A percentile compares a stretch with the other conserved stretches of the same genome.
phyloP scores from a whole-genome alignment of 2,329 filamentous ascomycete genomes.

The Cladosporium halotolerans region DNA sequence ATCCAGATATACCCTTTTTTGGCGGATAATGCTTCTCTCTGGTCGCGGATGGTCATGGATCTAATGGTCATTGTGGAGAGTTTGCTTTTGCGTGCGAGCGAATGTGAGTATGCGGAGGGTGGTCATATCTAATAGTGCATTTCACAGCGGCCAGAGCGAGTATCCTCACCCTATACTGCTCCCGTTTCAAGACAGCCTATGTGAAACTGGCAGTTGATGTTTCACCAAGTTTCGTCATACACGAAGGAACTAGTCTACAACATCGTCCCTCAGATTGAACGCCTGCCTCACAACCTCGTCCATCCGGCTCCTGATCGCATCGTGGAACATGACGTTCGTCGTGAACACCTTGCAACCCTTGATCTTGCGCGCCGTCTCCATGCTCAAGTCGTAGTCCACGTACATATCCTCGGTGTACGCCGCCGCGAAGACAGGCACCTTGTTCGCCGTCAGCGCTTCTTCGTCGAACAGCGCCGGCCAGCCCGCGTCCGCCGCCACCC shows the following conservation, averaged over 20 bases:
- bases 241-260: slow-evolving; percentile 42
- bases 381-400: slow-evolving; percentile 69
- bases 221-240: no score
- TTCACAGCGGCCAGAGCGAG: no score
- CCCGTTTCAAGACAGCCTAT: no score
- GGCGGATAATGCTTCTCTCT: background rate
- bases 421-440: slow-evolving; percentile 79
- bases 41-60: no score
- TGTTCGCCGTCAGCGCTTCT: slow-evolving; percentile 65
- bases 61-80: no score
- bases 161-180: no score
- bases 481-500: slow-evolving; percentile 59
- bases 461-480: slow-evolving; percentile 76
- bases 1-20: background rate
- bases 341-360: slow-evolving; percentile 73
- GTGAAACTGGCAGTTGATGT: no score
- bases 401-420: slow-evolving; percentile 89
- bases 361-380: slow-evolving; percentile 67
- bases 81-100: no score
- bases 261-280: slow-evolving; percentile 69
- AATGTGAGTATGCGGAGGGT: no score
- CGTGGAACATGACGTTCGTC: slow-evolving; percentile 83
- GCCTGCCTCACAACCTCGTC: slow-evolving; percentile 72
- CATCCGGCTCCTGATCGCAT: slow-evolving; percentile 65
- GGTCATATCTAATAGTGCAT: no score